Conservation (phyloP, 2,329 filamentous ascomycete species). For the Berkeleyomyces basicola region DNA sequence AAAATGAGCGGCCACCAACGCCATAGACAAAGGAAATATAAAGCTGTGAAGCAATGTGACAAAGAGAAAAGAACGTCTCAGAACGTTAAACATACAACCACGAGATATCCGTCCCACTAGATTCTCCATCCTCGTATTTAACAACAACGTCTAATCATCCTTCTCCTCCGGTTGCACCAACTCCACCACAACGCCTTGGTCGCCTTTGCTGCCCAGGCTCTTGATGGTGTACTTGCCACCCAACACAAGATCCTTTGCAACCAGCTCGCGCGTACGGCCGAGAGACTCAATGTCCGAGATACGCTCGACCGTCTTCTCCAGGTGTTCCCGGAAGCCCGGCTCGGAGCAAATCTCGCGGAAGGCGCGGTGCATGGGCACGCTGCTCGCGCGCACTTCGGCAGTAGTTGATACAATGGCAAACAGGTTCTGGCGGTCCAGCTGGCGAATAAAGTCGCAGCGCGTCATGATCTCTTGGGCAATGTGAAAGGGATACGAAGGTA, state of each 20-base stretch:
- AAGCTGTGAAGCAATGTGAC: not conserved
- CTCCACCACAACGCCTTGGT: conserved; percentile 24
- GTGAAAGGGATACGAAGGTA: conserved; percentile 69
- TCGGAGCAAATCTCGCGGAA: conserved; percentile 68
- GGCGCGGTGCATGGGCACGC: conserved; percentile 88
- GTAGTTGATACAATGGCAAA: conserved; percentile 73
- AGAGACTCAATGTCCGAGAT: conserved; percentile 89
- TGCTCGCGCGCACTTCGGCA: conserved; percentile 79
- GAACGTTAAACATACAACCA: not conserved
- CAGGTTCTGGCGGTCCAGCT: conserved; percentile 84
- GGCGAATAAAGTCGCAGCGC: conserved; percentile 79
- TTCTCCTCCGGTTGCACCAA: conserved; percentile 26
- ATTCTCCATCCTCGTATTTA: not conserved
- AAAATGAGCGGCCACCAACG: not conserved
- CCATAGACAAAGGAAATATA: conserved; percentile 4
- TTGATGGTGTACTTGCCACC: conserved; percentile 61
- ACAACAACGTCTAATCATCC: conserved; percentile 9
- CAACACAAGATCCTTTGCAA: conserved; percentile 83
- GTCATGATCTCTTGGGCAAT: conserved; percentile 88
- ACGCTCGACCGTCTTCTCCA: conserved; percentile 67
- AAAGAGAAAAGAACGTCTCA: not conserved
- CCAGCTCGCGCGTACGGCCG: conserved; percentile 82
- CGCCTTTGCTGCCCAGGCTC: conserved; percentile 20
- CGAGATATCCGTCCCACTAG: not conserved
- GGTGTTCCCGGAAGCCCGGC: conserved; percentile 63